These are phyloP conservation scores for Colletotrichum sansevieriae DNA, from an alignment of 2,329 filamentous ascomycete species.

Conservation along the genomic window DNA sequence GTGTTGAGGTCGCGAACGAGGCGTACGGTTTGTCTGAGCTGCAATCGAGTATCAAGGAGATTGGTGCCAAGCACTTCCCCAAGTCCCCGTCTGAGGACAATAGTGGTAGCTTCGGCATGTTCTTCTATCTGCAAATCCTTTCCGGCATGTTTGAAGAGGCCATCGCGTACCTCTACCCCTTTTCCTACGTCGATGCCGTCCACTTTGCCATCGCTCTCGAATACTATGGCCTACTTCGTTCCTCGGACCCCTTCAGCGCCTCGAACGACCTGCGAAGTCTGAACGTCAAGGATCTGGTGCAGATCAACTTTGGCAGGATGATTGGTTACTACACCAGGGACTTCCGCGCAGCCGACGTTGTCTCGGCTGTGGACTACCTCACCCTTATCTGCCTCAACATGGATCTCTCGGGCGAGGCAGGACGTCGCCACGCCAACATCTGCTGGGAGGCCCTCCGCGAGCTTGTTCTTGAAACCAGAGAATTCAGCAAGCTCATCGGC, in stretches of 20 bases:
- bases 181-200: slow-evolving; percentile 92
- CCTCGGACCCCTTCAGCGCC: slow-evolving; percentile 82
- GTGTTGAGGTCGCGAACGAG: slow-evolving; percentile 74
- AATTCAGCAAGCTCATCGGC: slow-evolving; percentile 93
- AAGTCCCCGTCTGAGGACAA: slow-evolving; percentile 83
- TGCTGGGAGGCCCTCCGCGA: slow-evolving; percentile 95
- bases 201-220: slow-evolving; percentile 93
- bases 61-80: slow-evolving; percentile 91
- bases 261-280: slow-evolving; percentile 77
- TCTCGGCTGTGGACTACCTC: slow-evolving; percentile 93
- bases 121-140: slow-evolving; percentile 92
- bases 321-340: slow-evolving; percentile 95
- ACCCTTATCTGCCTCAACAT: slow-evolving; percentile 91
- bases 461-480: slow-evolving; percentile 94
- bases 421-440: slow-evolving; percentile 81
- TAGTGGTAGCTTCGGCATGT: slow-evolving; percentile 86
- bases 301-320: slow-evolving; percentile 95
- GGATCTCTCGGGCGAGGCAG: slow-evolving; percentile 80
- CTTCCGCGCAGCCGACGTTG: slow-evolving; percentile 91
- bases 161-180: slow-evolving; percentile 89
- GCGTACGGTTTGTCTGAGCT: slow-evolving; percentile 76
- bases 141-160: slow-evolving; percentile 96
- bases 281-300: slow-evolving; percentile 77
- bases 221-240: slow-evolving; percentile 90
- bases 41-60: slow-evolving; percentile 85